Percentiles rank a stretch among this genome's conserved stretches.
phyloP scores from a whole-genome alignment of 148 eudicot species.

The Salicornia ramosissima region DNA sequence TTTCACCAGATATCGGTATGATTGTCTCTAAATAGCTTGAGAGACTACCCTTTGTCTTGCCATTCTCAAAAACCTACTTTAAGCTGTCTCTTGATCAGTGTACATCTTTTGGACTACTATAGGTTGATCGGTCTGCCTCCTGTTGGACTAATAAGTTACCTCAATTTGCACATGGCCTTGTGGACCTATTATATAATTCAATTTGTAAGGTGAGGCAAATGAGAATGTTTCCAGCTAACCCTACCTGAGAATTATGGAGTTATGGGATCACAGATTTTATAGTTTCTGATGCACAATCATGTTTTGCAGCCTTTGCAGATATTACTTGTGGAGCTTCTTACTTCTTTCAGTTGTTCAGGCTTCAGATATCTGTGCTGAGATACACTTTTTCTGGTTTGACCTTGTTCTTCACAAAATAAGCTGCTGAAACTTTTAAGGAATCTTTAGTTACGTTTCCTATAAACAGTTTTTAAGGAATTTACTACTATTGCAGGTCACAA shows the following conservation, averaged over 20 bases:
- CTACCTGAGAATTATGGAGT: slow-evolving; percentile 18
- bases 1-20: not conserved
- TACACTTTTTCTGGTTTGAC: slow-evolving; percentile 32
- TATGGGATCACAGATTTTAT: slow-evolving; percentile 9
- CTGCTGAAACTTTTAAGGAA: slow-evolving; percentile 18
- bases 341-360: slow-evolving; percentile 35
- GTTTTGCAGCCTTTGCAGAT: slow-evolving; percentile 53
- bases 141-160: not conserved
- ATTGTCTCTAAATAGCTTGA: not conserved
- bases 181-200: slow-evolving; percentile 11
- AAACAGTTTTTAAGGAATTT: not conserved
- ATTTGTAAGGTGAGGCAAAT: slow-evolving; percentile 39
- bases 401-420: slow-evolving; percentile 23
- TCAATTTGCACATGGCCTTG: slow-evolving; percentile 21
- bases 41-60: slow-evolving; percentile 3
- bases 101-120: slow-evolving; percentile 17
- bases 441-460: slow-evolving; percentile 18
- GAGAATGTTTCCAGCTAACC: slow-evolving; percentile 12
- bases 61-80: slow-evolving; percentile 4
- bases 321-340: slow-evolving; percentile 40
- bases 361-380: slow-evolving; percentile 37
- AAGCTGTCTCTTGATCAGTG: slow-evolving; percentile 17
- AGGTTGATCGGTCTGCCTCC: not conserved
- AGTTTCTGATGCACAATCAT: slow-evolving; percentile 48
- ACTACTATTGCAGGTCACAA: not conserved